Evolutionary conservation across 1,139 yeast genomes (phyloP).

Genomic region (Saccharomyces hybrid): DNA sequence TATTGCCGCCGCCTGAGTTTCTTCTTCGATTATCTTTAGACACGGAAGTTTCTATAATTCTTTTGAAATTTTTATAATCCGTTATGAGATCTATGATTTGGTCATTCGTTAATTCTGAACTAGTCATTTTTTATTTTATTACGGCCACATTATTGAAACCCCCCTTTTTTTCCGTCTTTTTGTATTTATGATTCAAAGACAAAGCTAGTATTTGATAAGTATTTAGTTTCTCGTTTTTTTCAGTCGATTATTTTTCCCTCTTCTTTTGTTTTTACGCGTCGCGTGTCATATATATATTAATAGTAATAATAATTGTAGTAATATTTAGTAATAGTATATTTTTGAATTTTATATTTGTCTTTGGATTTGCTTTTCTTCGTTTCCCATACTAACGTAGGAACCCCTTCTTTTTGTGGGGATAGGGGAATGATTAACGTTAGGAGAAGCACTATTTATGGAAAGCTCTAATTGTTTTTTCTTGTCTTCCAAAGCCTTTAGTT

Average conservation of each 20-base stretch:
- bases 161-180: background rate
- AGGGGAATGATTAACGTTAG: conserved; percentile 37
- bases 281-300: background rate
- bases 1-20: conserved; percentile 1
- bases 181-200: background rate
- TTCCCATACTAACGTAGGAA: conserved; percentile 43
- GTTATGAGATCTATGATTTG: background rate
- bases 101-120: background rate
- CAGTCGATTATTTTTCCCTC: conserved; percentile 9
- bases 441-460: conserved; percentile 30
- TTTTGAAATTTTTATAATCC: background rate
- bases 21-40: conserved; percentile 11
- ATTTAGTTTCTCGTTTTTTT: background rate
- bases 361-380: background rate
- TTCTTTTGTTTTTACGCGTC: conserved; percentile 32
- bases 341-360: background rate
- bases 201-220: background rate
- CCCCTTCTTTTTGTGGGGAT: conserved; percentile 52
- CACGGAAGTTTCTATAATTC: background rate
- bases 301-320: conserved; percentile 19
- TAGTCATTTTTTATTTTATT: background rate
- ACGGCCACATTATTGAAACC: background rate
- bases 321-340: background rate
- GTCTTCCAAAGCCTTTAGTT: conserved; percentile 82
- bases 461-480: conserved; percentile 80